A percentile compares a stretch with the other conserved stretches of the same genome.
These are phyloP conservation scores for Talaromyces pinophilus DNA, from an alignment of 2,329 filamentous ascomycete species.

Conservation along the genomic window DNA sequence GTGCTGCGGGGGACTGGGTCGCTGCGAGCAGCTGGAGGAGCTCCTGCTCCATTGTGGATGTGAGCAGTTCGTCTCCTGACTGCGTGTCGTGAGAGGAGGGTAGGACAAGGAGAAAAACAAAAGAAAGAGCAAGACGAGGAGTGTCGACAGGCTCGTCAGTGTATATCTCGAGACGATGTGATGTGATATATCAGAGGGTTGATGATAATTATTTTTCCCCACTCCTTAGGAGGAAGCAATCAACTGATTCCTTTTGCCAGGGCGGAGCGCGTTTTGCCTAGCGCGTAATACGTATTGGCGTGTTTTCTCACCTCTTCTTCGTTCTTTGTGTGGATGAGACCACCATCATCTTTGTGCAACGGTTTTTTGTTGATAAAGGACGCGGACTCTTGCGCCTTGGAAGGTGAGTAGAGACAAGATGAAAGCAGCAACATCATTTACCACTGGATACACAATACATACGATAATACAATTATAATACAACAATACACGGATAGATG, in stretches of 20 bases:
- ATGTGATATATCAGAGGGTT: constrained; percentile 4
- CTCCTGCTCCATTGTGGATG: constrained; percentile 78
- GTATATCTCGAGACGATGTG: neutral
- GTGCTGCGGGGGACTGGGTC: constrained; percentile 76
- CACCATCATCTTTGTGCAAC: neutral
- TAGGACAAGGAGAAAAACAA: neutral
- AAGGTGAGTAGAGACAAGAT: neutral
- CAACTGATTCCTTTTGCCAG: neutral
- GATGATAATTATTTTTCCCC: constrained; percentile 13
- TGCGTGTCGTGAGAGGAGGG: neutral
- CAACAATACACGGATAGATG: neutral
- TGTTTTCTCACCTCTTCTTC: constrained; percentile 9
- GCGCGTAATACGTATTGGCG: constrained; percentile 17
- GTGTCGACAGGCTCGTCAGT: neutral
- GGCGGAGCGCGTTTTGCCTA: constrained; percentile 11
- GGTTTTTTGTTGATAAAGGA: neutral
- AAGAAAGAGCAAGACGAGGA: neutral
- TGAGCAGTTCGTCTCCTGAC: constrained; percentile 11
- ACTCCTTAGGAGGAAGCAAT: constrained; percentile 8
- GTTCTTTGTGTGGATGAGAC: neutral
- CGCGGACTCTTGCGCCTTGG: neutral
- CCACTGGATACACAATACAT: neutral
- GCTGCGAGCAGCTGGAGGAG: constrained; percentile 84
- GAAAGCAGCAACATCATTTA: neutral
- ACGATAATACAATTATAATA: neutral